phyloP scores from a whole-genome alignment of 768 basidiomycete species.

The Auricularia auricula-judae region DNA sequence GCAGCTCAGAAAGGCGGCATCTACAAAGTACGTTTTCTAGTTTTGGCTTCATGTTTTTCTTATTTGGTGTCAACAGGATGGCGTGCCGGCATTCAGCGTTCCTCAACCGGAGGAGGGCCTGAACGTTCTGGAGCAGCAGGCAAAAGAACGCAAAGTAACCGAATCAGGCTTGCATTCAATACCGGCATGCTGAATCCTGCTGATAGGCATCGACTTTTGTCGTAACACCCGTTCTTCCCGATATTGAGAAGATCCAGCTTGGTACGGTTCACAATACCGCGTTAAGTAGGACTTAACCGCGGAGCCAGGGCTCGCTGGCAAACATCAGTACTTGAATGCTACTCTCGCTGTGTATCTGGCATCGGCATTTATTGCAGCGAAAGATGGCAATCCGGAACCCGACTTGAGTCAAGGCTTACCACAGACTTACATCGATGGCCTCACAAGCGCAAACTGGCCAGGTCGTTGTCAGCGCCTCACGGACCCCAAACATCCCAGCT shows the following conservation, averaged over 20 bases:
- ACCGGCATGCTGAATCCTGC: background rate
- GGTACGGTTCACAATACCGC: slow-evolving; percentile 30
- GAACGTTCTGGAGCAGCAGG: slow-evolving; percentile 53
- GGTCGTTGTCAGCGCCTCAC: slow-evolving; percentile 82
- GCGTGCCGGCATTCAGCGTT: slow-evolving; percentile 78
- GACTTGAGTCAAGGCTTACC: slow-evolving; percentile 29
- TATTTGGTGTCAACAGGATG: slow-evolving; percentile 33
- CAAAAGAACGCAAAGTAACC: slow-evolving; percentile 52
- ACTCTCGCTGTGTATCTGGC: slow-evolving; percentile 70
- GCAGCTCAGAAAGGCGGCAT: slow-evolving; percentile 96
- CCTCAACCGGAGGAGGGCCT: slow-evolving; percentile 61
- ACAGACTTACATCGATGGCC: slow-evolving; percentile 42
- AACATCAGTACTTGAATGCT: slow-evolving; percentile 83
- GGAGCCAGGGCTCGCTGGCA: slow-evolving; percentile 66
- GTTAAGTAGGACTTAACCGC: background rate
- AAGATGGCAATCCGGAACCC: background rate
- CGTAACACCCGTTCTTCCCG: slow-evolving; percentile 42
- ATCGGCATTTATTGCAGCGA: slow-evolving; percentile 42
- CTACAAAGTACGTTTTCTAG: slow-evolving; percentile 53
- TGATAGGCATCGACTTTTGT: slow-evolving; percentile 56
- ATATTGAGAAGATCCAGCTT: slow-evolving; percentile 44
- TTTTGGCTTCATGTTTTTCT: background rate
- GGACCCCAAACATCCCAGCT: slow-evolving; percentile 41
- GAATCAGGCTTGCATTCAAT: slow-evolving; percentile 1
- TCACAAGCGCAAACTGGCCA: slow-evolving; percentile 75